phyloP scores from a whole-genome alignment of 2,329 filamentous ascomycete species.

The Talaromyces sp. region DNA sequence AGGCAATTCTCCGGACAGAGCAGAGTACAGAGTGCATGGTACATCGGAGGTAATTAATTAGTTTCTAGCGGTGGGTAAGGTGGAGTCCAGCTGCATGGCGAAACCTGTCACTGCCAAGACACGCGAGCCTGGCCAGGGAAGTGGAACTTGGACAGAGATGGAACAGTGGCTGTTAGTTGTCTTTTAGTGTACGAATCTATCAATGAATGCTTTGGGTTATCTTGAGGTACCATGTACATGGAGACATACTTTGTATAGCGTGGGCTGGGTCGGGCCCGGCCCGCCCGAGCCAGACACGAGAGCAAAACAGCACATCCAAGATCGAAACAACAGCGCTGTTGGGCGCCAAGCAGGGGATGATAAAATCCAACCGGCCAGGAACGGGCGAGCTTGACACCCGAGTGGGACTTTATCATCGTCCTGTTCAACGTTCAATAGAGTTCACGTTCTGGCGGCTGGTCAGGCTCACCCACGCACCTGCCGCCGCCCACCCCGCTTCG shows the following conservation, averaged over 20 bases:
- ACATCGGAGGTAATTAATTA: no score
- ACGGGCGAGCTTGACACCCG: background rate
- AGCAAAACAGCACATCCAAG: background rate
- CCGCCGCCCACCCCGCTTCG: conserved; percentile 1
- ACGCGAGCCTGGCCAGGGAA: background rate
- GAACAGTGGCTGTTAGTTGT: no score
- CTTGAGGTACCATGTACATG: background rate
- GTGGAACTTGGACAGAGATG: background rate
- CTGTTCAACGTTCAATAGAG: background rate
- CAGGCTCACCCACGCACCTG: background rate
- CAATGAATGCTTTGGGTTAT: no score
- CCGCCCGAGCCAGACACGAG: conserved; percentile 8
- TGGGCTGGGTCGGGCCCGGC: conserved; percentile 5
- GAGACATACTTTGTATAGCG: background rate
- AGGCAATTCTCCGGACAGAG: background rate
- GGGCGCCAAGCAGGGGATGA: background rate
- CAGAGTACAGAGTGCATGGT: background rate
- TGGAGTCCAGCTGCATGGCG: no score
- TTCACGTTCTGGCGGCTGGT: background rate
- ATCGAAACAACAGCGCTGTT: background rate
- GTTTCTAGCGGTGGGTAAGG: no score
- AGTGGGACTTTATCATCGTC: background rate
- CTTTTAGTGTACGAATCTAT: no score
- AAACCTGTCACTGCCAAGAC: background rate
- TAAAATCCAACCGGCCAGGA: background rate